Evolutionary conservation across 768 basidiomycete species (phyloP).

Genomic region (Fibroporia radiculosa): DNA sequence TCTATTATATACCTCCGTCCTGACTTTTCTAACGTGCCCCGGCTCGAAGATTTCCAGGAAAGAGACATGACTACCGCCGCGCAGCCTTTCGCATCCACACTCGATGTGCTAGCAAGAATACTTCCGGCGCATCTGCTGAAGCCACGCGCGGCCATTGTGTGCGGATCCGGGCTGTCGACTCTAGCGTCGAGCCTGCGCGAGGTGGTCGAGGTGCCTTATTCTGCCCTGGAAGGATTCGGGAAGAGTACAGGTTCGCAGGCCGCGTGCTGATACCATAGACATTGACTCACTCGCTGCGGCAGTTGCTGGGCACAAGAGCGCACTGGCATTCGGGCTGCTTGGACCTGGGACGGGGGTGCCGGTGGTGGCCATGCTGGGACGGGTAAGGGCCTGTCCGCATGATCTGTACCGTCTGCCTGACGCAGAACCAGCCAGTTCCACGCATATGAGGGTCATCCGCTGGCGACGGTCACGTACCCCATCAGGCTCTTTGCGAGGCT

Average conservation of each 20-base stretch:
- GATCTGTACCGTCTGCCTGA: not conserved
- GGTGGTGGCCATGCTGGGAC: constrained; percentile 84
- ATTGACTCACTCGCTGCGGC: not conserved
- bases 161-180: constrained; percentile 79
- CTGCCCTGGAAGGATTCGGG: constrained; percentile 62
- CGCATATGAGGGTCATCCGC: constrained; percentile 74
- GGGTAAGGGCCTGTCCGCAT: constrained; percentile 37
- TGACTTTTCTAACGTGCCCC: too few relatives aligned
- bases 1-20: too few relatives aligned
- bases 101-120: constrained; percentile 19
- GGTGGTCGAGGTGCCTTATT: constrained; percentile 55
- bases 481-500: constrained; percentile 72
- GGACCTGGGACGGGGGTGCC: constrained; percentile 58
- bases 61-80: not conserved
- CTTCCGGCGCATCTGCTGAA: constrained; percentile 31
- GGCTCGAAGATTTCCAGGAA: too few relatives aligned
- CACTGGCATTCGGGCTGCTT: constrained; percentile 74
- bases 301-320: constrained; percentile 80
- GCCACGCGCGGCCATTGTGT: constrained; percentile 79
- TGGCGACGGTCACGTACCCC: constrained; percentile 67
- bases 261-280: not conserved
- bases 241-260: constrained; percentile 59
- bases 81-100: constrained; percentile 8
- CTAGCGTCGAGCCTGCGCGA: constrained; percentile 56
- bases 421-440: constrained; percentile 52